Base-by-base conservation (phyloP, 2,329 filamentous ascomycete genomes). In the Coniochaeta sp. region DNA sequence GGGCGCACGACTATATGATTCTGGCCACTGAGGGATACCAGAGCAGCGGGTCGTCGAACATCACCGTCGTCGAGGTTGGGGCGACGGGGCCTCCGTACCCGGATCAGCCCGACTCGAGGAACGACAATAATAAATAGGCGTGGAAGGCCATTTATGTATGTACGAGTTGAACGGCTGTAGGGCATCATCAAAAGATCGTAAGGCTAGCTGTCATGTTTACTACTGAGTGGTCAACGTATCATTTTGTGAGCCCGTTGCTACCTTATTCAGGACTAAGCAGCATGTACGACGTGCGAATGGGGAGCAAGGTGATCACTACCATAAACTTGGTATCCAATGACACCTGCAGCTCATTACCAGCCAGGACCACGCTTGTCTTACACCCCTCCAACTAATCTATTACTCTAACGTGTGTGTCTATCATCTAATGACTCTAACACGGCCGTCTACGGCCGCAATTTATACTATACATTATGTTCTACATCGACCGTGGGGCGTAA, bases 1-100 rank as follows among this genome's bases (percentile, higher is more conserved):
- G 81, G 3, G 70, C 67, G 38, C 77, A 79, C 64, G 73, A 83
- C 68, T 83, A 83, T 67, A 76, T 76, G 73, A 80, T 82, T 60
- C 67, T 80, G 11, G 79, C 79, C 5, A 78, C 76, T 1, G 78
- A 80, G 65, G 78, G 77, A 1, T 79, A 80, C 66, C 58, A 59
- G n/a, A 69, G 68, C 62, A 67, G 64, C 14, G 68, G 68, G 6
- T 61, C 64, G 19, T 61, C 67, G 0, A 63, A 50, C 28, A 66
- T 69, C 56, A 68, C 58, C 28, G 54, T 56, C 17, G 14, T 3
- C 9, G 52, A 31, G 52, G 52, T 81, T 84, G 34, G 80, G 74
- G 26, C 22, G 2, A 55, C 52, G 6, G 43, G 43, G 12, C 19
- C 24, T 6, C 43, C 43, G 43, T 47, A 47, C 24, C 43, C 43